Percentiles rank a stretch among this genome's conserved stretches.
Evolutionary conservation across 1,139 yeast species (phyloP).

Genomic region (Scheffersomyces segobiensis): DNA sequence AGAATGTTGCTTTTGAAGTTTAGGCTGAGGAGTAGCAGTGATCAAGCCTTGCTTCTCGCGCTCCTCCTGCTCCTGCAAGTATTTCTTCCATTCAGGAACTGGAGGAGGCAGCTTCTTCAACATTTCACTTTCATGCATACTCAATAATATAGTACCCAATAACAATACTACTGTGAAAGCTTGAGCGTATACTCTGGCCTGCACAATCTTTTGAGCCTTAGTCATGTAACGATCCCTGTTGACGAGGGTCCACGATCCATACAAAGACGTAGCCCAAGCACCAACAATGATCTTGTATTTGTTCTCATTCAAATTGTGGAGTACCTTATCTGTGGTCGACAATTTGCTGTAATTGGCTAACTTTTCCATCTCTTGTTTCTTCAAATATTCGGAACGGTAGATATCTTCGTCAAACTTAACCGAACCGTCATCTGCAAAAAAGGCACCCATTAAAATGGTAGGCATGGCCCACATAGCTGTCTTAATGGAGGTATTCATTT

Average conservation of each 20-base stretch:
- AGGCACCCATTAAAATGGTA: slow-evolving; percentile 55
- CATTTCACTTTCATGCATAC: slow-evolving; percentile 61
- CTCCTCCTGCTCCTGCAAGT: slow-evolving; percentile 24
- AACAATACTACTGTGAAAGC: slow-evolving; percentile 68
- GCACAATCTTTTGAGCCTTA: slow-evolving; percentile 81
- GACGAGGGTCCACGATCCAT: slow-evolving; percentile 77
- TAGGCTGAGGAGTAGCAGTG: slow-evolving; percentile 82
- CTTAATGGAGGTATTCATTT: slow-evolving; percentile 45
- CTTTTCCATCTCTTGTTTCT: slow-evolving; percentile 11
- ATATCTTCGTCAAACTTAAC: slow-evolving; percentile 51
- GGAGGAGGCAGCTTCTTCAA: slow-evolving; percentile 35
- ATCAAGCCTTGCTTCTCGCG: slow-evolving; percentile 35
- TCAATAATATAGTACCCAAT: slow-evolving; percentile 62
- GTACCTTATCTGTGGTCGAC: slow-evolving; percentile 14
- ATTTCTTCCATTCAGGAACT: slow-evolving; percentile 42
- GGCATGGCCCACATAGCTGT: slow-evolving; percentile 62
- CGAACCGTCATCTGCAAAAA: slow-evolving; percentile 62
- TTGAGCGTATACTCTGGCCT: slow-evolving; percentile 94
- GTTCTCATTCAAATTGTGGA: slow-evolving; percentile 51
- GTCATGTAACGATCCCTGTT: slow-evolving; percentile 78
- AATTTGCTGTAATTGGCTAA: slow-evolving; percentile 13
- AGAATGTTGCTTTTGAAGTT: slow-evolving; percentile 75
- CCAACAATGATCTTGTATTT: slow-evolving; percentile 76
- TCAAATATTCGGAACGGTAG: slow-evolving; percentile 34
- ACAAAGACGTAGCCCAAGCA: slow-evolving; percentile 86